These are phyloP conservation scores for Capronia epimyces DNA, from an alignment of 2,329 filamentous ascomycete genomes.

Conservation along the genomic window DNA sequence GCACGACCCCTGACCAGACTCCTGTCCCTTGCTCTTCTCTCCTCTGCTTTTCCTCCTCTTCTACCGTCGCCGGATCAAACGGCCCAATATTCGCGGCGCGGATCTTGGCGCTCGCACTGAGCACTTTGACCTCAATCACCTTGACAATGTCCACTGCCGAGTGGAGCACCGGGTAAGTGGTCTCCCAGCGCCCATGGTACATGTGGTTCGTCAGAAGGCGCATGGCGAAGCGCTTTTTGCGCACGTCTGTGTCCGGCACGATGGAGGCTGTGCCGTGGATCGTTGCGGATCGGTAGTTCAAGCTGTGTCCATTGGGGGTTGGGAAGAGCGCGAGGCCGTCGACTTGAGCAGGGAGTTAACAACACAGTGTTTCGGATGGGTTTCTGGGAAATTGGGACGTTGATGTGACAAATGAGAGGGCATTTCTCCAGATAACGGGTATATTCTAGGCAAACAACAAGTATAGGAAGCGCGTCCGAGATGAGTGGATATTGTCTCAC, in stretches of 20 bases:
- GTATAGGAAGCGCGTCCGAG: no score
- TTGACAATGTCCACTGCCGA: slow-evolving; percentile 1
- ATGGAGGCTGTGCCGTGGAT: neutral
- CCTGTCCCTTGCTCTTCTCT: neutral
- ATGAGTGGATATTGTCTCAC: neutral
- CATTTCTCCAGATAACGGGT: no score
- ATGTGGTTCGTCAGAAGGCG: slow-evolving; percentile 3
- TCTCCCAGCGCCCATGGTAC: neutral
- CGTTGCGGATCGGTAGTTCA: neutral
- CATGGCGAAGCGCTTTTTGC: slow-evolving; percentile 1
- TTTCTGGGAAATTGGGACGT: no score
- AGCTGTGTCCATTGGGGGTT: slow-evolving; percentile 1
- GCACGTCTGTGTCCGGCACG: neutral
- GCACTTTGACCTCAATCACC: neutral
- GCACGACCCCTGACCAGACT: neutral
- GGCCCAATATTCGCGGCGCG: neutral
- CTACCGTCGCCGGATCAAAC: neutral
- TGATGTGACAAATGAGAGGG: no score
- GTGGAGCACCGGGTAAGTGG: neutral
- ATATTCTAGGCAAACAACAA: neutral
- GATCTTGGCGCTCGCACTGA: slow-evolving; percentile 1
- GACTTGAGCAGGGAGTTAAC: neutral
- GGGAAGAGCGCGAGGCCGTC: slow-evolving; percentile 1
- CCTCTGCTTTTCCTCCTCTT: neutral
- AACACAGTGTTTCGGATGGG: neutral